Base-by-base conservation (phyloP, 495 filamentous ascomycete species). In the Trichoderma asperelloides region DNA sequence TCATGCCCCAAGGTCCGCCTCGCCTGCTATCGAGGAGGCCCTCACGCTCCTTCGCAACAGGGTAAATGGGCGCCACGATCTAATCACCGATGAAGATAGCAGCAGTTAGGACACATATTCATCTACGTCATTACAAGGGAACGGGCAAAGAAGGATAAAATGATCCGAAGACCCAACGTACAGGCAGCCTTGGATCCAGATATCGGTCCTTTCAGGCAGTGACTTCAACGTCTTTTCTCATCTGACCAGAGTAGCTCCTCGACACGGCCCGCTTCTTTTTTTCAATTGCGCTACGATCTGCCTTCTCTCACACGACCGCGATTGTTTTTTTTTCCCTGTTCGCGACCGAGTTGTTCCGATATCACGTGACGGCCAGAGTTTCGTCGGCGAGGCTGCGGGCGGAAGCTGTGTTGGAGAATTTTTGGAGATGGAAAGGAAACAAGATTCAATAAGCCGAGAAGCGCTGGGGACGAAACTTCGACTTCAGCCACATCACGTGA, bases 1-100 rank as follows among this genome's bases (percentile, higher is more conserved):
- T 85, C 82, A 84, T 84, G 77, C 81, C 82, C 78, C 79, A 73
- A 71, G 74, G 74, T 78, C 75, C 79, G 74, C 81, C 83, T 83
- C 81, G 82, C 79, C 78, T 76, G 79, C 74, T 66, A 76, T 80
- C 84, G 81, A 85, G 81, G 81, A 80, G 81, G 77, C 72, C 76
- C 75, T 78, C 79, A 72, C 77, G 78, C 76, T 74, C 73, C 74
- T 23, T 15, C 55, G 78, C 75, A 64, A 80, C 70, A 68, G 78
- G 78, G 70, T 81, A 78, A 72, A 82, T 78, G 66, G 80, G 80
- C 79, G 80, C 80, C 80, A 82, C 76, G 79, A 74, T 82, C 80
- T 80, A 51, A 21, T 51, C n/a, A n/a, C 21, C 21, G 1, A 51
- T 21, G 18, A 51, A 51, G n/a, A 18, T 16, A 15, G 9, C 2